Conservation (phyloP, 2,329 filamentous ascomycete genomes). For the Arthroderma sp. region DNA sequence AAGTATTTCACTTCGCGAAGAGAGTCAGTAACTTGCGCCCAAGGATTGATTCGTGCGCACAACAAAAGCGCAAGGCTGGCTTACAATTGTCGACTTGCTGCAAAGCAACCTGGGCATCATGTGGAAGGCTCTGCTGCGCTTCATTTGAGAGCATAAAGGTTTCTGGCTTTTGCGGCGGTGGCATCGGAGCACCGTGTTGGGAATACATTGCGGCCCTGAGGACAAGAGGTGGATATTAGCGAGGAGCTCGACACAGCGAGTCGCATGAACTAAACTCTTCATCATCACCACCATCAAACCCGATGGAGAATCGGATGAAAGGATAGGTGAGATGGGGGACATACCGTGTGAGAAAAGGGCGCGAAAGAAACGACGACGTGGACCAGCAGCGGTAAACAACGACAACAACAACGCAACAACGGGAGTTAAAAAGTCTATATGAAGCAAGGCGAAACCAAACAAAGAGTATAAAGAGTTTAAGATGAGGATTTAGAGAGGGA, state of each 20-base stretch:
- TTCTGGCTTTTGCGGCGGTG: conserved; percentile 88
- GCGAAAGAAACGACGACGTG: conserved; percentile 11
- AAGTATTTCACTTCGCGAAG: conserved; percentile 80
- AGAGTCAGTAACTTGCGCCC: conserved; percentile 11
- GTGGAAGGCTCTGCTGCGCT: conserved; percentile 88
- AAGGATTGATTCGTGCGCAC: not conserved
- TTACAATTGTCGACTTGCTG: conserved; percentile 96
- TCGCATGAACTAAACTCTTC: not conserved
- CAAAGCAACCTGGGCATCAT: conserved; percentile 90
- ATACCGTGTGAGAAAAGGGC: not conserved
- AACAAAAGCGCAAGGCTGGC: conserved; percentile 24
- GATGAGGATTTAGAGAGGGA: conserved; percentile 7
- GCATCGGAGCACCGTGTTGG: conserved; percentile 69
- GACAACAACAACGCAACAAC: conserved; percentile 13
- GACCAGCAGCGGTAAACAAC: conserved; percentile 2
- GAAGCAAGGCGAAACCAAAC: conserved; percentile 13
- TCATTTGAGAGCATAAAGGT: conserved; percentile 97
- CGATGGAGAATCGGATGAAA: not conserved
- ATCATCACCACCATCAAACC: not conserved
- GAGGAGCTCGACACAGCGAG: not conserved
- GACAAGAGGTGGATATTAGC: not conserved
- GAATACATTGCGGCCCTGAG: conserved; percentile 50
- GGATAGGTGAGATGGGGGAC: not conserved
- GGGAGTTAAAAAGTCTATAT: conserved; percentile 23
- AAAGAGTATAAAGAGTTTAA: conserved; percentile 5